A percentile compares a stretch with the other conserved stretches of the same genome.
These are phyloP conservation scores for Aspergillus sp. DNA, from an alignment of 2,329 filamentous ascomycete genomes.

Conservation along the genomic window DNA sequence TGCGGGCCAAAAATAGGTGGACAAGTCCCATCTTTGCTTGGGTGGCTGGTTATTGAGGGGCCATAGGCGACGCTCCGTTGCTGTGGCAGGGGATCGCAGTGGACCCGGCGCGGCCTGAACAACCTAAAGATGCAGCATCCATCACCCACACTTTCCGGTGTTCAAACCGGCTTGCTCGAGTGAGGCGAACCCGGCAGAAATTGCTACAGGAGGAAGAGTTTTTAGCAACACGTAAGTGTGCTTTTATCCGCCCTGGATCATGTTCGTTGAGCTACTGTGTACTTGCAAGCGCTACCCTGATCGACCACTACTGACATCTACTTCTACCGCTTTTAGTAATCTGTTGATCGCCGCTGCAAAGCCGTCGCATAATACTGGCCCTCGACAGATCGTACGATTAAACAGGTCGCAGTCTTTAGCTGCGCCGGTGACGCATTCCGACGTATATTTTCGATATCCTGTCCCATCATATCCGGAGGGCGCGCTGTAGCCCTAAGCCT, in stretches of 20 bases:
- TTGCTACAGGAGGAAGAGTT: not conserved
- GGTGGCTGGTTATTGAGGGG: slow-evolving; percentile 17
- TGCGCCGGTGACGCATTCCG: not conserved
- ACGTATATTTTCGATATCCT: not conserved
- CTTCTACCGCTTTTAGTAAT: slow-evolving; percentile 34
- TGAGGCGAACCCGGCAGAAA: not conserved
- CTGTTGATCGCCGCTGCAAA: slow-evolving; percentile 33
- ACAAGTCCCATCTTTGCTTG: slow-evolving; percentile 3
- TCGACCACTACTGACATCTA: not conserved
- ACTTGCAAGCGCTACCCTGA: not conserved
- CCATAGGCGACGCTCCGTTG: slow-evolving; percentile 27
- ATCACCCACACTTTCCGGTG: slow-evolving; percentile 6
- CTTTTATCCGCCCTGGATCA: not conserved
- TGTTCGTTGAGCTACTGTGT: not conserved
- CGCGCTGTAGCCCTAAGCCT: slow-evolving; percentile 17
- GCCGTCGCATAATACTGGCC: slow-evolving; percentile 9
- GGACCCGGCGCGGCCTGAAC: slow-evolving; percentile 29
- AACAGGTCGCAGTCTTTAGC: not conserved
- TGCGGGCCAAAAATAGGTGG: slow-evolving; percentile 6
- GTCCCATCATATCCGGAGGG: slow-evolving; percentile 9
- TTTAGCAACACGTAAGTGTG: not conserved
- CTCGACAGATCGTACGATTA: slow-evolving; percentile 11
- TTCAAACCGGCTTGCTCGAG: slow-evolving; percentile 5
- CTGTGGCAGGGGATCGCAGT: slow-evolving; percentile 37
- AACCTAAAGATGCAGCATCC: slow-evolving; percentile 8